Evolutionary conservation across 1,284 basidiomycete genomes (phyloP).

Genomic region (Ustilago esculenta): DNA sequence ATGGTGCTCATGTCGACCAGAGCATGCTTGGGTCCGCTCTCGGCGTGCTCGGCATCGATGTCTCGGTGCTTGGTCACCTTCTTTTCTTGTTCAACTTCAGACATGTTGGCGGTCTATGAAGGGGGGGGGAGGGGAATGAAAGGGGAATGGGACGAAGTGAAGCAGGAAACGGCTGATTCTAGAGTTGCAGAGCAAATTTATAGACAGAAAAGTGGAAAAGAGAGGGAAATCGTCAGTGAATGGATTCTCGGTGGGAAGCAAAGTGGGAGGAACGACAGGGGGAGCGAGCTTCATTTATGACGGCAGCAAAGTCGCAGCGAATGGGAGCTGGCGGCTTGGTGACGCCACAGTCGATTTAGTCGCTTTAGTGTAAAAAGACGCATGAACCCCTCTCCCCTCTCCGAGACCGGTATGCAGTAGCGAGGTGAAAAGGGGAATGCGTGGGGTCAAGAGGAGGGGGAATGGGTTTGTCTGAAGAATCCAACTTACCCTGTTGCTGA

Average conservation of each 20-base stretch:
- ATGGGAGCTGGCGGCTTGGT: background rate
- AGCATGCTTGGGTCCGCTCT: slow-evolving; percentile 61
- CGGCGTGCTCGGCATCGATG: slow-evolving; percentile 53
- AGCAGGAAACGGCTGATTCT: slow-evolving; percentile 14
- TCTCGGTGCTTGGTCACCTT: slow-evolving; percentile 54
- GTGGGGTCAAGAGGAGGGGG: background rate
- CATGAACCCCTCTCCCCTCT: too few relatives aligned
- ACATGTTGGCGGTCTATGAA: slow-evolving; percentile 27
- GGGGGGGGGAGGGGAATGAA: slow-evolving; percentile 8
- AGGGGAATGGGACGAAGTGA: background rate
- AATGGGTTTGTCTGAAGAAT: background rate
- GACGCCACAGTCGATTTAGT: too few relatives aligned
- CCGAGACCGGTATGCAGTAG: too few relatives aligned
- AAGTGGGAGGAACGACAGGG: slow-evolving; percentile 4
- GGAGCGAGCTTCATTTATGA: slow-evolving; percentile 8
- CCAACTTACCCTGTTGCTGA: slow-evolving; percentile 29
- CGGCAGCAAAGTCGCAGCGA: too few relatives aligned
- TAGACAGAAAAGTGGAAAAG: background rate
- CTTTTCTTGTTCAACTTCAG: slow-evolving; percentile 46
- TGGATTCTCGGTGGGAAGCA: slow-evolving; percentile 1
- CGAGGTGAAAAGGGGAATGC: too few relatives aligned
- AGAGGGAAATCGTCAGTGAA: slow-evolving; percentile 15
- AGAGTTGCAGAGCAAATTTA: slow-evolving; percentile 2
- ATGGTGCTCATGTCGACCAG: slow-evolving; percentile 72
- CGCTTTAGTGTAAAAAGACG: too few relatives aligned